Percentiles rank a stretch among this genome's conserved stretches.
phyloP scores from a whole-genome alignment of 768 basidiomycete genomes.

The Pulveroboletus sp. region DNA sequence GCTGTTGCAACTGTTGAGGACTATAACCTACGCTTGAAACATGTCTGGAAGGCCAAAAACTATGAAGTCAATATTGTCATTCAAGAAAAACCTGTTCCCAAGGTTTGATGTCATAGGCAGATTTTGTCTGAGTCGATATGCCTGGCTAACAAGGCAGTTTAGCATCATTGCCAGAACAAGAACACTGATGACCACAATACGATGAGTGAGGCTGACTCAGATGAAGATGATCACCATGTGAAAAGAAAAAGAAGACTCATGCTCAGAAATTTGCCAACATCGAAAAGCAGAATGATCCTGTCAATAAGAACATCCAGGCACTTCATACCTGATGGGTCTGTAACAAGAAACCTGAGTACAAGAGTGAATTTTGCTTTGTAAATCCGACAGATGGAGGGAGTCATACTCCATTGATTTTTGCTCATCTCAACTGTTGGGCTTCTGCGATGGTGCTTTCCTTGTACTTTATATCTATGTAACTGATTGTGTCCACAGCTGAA shows the following conservation, averaged over 20 bases:
- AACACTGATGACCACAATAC: too few species aligned
- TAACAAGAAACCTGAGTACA: neutral
- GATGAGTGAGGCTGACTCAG: too few species aligned
- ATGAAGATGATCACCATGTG: too few species aligned
- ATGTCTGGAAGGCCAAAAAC: too few species aligned
- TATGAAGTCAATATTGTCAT: too few species aligned
- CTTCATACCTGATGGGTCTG: neutral
- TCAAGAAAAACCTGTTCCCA: too few species aligned
- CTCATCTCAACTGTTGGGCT: neutral
- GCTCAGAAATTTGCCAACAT: neutral
- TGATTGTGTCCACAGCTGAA: neutral
- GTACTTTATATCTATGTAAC: neutral
- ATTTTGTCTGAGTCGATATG: too few species aligned
- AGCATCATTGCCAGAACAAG: too few species aligned
- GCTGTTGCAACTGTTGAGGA: too few species aligned
- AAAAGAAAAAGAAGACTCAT: neutral
- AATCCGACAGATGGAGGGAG: neutral
- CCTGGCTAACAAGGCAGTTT: too few species aligned
- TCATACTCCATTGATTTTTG: neutral
- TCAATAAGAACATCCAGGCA: neutral
- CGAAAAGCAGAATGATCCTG: neutral
- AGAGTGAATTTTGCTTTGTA: neutral
- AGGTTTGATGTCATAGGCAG: too few species aligned
- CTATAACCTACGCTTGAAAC: too few species aligned
- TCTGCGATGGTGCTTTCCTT: neutral